Conservation (phyloP, 2,329 filamentous ascomycete species). For the Tolypocladium guangdongense region DNA sequence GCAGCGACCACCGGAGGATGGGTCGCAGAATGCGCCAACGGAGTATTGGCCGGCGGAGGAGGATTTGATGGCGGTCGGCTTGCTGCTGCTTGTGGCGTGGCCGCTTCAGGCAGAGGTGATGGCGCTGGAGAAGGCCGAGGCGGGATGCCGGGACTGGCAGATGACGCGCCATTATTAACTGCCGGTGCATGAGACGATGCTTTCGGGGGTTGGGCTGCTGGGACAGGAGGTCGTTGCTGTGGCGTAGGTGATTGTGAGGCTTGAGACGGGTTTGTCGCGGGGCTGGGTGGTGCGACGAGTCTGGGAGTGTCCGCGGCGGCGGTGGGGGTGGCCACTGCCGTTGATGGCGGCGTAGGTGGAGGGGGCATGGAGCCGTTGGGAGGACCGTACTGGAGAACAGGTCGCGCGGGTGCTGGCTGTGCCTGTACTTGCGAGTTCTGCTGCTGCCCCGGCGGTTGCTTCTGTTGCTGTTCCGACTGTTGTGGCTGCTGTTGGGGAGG, state of each 20-base stretch:
- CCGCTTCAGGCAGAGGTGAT: constrained; percentile 9
- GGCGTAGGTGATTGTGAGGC: constrained; percentile 1
- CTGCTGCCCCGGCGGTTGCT: constrained; percentile 7
- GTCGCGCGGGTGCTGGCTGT: constrained; percentile 25
- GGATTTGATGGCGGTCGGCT: constrained; percentile 12
- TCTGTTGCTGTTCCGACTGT: constrained; percentile 2
- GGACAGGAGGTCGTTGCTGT: constrained; percentile 5
- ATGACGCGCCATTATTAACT: constrained; percentile 1
- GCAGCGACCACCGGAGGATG: constrained; percentile 16
- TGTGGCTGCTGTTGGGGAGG: constrained; percentile 23
- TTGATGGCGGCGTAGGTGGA: constrained; percentile 26
- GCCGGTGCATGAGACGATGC: not conserved
- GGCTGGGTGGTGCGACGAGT: constrained; percentile 5
- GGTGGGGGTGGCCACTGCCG: constrained; percentile 11
- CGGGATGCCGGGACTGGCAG: constrained; percentile 1
- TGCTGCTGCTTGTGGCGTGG: constrained; percentile 10
- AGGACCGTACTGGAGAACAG: constrained; percentile 55
- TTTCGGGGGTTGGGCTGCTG: not conserved
- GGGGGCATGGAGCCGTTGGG: constrained; percentile 52
- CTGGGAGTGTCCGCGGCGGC: constrained; percentile 9
- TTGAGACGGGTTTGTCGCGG: constrained; percentile 7
- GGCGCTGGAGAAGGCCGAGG: constrained; percentile 2
- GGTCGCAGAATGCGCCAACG: constrained; percentile 10
- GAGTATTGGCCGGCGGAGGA: constrained; percentile 6
- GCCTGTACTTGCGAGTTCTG: constrained; percentile 9